Base-by-base conservation (phyloP, 2,329 filamentous ascomycete species). In the Xylaria sp. region DNA sequence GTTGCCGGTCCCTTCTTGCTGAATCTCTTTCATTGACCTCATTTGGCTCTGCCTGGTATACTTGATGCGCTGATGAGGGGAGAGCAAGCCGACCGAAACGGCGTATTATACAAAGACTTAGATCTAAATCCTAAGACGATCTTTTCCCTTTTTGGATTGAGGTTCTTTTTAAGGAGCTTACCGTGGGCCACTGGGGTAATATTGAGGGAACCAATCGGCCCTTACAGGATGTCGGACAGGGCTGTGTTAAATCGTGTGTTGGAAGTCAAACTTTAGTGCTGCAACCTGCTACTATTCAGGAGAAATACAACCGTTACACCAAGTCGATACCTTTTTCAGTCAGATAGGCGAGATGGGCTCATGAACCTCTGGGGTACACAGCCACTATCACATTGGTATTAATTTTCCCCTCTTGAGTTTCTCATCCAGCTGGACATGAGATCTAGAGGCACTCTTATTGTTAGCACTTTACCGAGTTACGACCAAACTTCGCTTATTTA, bases 121-220 rank as follows among this genome's bases (percentile, higher is more conserved):
- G 18, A 45, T 30, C 15, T 18, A 20, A 36, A 12, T 2, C 15
- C 2, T 18, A 0, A 1, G 25, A 10, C 45, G 62, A 65, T 59
- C 55, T n/a, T 55, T 55, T 60, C 56, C 56, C 10, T 23, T 65
- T 65, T 30, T 7, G 39, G 39, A 60, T 55, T 41, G 23, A 10
- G 52, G 28, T 9, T 48, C 18, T 6, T 36, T 39, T 39, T 10
- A 28, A 56, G 9, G 36, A 46, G 23, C 13, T n/a, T 20, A 55
- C 28, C 28, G 48, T 20, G 7, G 23, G 28, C 41, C n/a, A 13
- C 15, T 12, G 7, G 20, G 36, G 43, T n/a, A 45, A 7, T 18
- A n/a, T 25, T 18, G 53, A 50, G 28, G 30, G 18, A 53, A 20
- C 30, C 25, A 15, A 23, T 36, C 12, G 28, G 52, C n/a, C n/a